These are phyloP conservation scores for Psilocybe tampanensis DNA, from an alignment of 768 basidiomycete species.

Conservation along the genomic window DNA sequence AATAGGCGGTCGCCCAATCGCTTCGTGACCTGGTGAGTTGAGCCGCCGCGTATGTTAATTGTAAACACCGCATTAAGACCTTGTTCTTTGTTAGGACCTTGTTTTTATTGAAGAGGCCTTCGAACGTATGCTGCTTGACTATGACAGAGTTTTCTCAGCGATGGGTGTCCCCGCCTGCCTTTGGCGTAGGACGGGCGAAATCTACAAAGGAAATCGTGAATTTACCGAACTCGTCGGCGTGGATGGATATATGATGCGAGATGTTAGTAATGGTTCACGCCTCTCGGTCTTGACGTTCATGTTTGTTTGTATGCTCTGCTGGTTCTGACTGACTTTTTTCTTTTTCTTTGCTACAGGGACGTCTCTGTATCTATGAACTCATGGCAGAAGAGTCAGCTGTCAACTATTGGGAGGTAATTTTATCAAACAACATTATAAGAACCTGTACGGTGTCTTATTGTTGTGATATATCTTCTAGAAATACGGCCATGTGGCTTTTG, in stretches of 20 bases:
- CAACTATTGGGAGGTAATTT: constrained; percentile 91
- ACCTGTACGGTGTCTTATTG: no score
- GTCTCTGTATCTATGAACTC: constrained; percentile 94
- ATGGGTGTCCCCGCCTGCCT: constrained; percentile 98
- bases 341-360: constrained; percentile 51
- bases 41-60: not conserved
- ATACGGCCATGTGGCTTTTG: constrained; percentile 93
- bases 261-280: constrained; percentile 47
- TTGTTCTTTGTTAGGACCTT: constrained; percentile 59
- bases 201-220: constrained; percentile 97
- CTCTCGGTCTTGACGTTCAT: not conserved
- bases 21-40: constrained; percentile 71
- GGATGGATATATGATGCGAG: constrained; percentile 86
- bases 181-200: constrained; percentile 96
- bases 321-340: constrained; percentile 2
- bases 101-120: constrained; percentile 99
- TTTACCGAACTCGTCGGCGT: constrained; percentile 91
- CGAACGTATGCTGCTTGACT: constrained; percentile 92
- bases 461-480: constrained; percentile 58
- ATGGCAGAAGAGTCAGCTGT: constrained; percentile 98
- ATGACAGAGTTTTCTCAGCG: constrained; percentile 91
- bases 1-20: constrained; percentile 79
- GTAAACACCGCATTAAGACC: constrained; percentile 16
- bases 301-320: not conserved
- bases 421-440: not conserved